Percentiles rank a stretch among this genome's conserved stretches.
Conservation (phyloP, 495 filamentous ascomycete species). For the Massariosphaeria phaeospora region DNA sequence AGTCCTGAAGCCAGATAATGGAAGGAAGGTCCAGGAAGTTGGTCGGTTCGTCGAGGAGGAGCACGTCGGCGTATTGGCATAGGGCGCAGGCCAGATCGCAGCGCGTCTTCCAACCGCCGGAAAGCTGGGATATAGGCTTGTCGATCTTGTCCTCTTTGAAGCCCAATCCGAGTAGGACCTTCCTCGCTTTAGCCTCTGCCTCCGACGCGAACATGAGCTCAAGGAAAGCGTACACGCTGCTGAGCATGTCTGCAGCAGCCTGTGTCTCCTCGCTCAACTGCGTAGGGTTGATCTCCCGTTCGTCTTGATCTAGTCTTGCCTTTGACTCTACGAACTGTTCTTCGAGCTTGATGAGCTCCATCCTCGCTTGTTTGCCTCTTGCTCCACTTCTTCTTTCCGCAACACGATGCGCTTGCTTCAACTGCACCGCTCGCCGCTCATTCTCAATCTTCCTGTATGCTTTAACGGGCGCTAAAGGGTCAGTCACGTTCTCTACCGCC, state of each 20-base stretch:
- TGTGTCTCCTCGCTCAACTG: conserved; percentile 32
- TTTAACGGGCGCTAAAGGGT: conserved; percentile 53
- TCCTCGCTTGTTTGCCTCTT: conserved; percentile 65
- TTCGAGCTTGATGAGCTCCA: conserved; percentile 61
- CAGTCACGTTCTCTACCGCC: conserved; percentile 44
- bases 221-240: conserved; percentile 27
- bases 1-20: conserved; percentile 76
- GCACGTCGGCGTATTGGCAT: conserved; percentile 65
- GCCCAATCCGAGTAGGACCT: conserved; percentile 53
- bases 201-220: conserved; percentile 34
- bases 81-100: conserved; percentile 62
- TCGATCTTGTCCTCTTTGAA: conserved; percentile 58
- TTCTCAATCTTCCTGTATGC: conserved; percentile 57
- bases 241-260: conserved; percentile 35
- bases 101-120: conserved; percentile 77
- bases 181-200: conserved; percentile 35
- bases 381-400: conserved; percentile 68
- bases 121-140: conserved; percentile 58
- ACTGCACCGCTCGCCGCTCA: conserved; percentile 53
- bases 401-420: conserved; percentile 66
- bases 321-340: conserved; percentile 54
- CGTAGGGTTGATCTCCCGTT: conserved; percentile 24
- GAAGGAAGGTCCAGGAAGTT: conserved; percentile 77
- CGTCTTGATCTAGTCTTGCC: conserved; percentile 30
- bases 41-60: conserved; percentile 83